phyloP scores from a whole-genome alignment of 2,329 filamentous ascomycete species.

The Beauveria australis region DNA sequence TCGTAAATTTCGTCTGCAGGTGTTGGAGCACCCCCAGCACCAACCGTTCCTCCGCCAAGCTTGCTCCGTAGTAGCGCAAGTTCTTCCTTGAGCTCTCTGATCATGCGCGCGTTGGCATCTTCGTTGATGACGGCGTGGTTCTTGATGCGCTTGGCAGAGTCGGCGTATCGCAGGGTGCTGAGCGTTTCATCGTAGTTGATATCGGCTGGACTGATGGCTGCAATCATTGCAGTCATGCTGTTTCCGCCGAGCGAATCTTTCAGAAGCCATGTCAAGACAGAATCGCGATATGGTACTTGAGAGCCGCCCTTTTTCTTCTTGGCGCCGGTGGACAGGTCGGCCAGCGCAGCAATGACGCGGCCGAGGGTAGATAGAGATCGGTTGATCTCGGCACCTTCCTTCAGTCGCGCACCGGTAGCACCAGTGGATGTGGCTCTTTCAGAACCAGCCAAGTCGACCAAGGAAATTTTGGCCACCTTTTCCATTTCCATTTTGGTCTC shows the following conservation, averaged over 20 bases:
- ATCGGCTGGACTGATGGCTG: constrained; percentile 93
- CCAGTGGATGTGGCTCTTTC: constrained; percentile 96
- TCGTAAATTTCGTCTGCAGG: constrained; percentile 78
- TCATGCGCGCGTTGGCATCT: constrained; percentile 98
- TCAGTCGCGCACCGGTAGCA: constrained; percentile 86
- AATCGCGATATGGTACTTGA: constrained; percentile 94
- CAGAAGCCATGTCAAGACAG: constrained; percentile 88
- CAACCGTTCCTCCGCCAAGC: constrained; percentile 50
- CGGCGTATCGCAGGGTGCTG: constrained; percentile 89
- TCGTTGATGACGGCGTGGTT: constrained; percentile 99
- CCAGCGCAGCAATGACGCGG: constrained; percentile 92
- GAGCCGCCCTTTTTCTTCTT: constrained; percentile 64
- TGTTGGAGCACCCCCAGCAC: constrained; percentile 38
- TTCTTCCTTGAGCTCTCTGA: constrained; percentile 94
- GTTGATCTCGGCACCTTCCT: constrained; percentile 98
- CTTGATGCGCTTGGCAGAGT: constrained; percentile 98
- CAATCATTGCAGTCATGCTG: constrained; percentile 99
- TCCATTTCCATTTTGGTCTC: constrained; percentile 97
- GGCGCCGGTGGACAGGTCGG: constrained; percentile 79
- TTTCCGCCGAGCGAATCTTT: constrained; percentile 97
- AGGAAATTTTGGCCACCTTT: constrained; percentile 94
- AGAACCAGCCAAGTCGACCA: constrained; percentile 96
- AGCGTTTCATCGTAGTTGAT: constrained; percentile 99
- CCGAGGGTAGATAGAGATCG: constrained; percentile 91
- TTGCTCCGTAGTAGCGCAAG: constrained; percentile 79